phyloP scores from a whole-genome alignment of 345 rosid genomes.

The Melastoma malabathricum region DNA sequence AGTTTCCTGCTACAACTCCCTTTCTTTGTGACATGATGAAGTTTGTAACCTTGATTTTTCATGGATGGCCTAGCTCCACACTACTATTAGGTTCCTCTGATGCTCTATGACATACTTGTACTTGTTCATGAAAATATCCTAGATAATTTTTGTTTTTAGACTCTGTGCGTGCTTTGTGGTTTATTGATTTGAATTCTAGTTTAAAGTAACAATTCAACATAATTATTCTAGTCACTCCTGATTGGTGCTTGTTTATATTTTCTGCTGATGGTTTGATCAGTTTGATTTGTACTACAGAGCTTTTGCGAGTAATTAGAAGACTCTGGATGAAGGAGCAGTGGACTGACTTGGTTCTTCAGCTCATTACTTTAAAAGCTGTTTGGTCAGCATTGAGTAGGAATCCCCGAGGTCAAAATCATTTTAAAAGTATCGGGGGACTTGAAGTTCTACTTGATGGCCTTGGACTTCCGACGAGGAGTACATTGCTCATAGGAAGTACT shows the following conservation, averaged over 20 bases:
- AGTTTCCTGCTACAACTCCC: no score
- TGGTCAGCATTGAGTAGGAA: constrained; percentile 37
- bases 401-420: constrained; percentile 68
- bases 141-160: no score
- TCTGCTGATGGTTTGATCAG: constrained; percentile 2
- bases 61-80: no score
- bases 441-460: constrained; percentile 66
- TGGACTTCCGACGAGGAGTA: constrained; percentile 41
- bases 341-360: constrained; percentile 42
- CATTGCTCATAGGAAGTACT: constrained; percentile 18
- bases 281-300: constrained; percentile 31
- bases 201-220: no score
- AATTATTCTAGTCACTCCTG: no score
- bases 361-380: constrained; percentile 43
- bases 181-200: no score
- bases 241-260: constrained; percentile 2
- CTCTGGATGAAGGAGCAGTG: constrained; percentile 48
- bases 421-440: constrained; percentile 72
- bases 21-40: no score
- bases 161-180: no score
- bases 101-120: no score
- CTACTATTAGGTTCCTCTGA: no score
- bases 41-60: no score
- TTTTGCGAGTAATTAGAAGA: constrained; percentile 60
- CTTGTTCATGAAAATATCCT: no score